A percentile compares a stretch with the other conserved stretches of the same genome.
phyloP scores from a whole-genome alignment of 305 asterid species.

The Fraxinus latifolia region DNA sequence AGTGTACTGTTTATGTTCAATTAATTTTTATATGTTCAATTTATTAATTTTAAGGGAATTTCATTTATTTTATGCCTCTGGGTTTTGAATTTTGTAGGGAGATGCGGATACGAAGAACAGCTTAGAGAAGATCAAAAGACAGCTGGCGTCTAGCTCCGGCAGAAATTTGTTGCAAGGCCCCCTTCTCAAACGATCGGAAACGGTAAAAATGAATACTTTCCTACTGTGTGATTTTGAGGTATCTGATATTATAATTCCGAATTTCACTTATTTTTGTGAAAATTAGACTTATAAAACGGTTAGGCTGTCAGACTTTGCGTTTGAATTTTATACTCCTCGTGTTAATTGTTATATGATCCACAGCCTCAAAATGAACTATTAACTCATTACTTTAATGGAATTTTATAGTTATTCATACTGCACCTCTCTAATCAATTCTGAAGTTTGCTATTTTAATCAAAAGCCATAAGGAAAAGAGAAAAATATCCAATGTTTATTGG shows the following conservation, averaged over 20 bases:
- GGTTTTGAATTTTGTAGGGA: slow-evolving; percentile 45
- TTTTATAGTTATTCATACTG: not conserved
- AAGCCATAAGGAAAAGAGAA: not conserved
- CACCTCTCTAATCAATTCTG: not conserved
- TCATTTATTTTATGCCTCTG: slow-evolving; percentile 19
- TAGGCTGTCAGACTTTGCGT: not conserved
- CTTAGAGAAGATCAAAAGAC: slow-evolving; percentile 96
- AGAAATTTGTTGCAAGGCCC: slow-evolving; percentile 92
- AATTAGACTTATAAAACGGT: not conserved
- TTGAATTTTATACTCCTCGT: not conserved
- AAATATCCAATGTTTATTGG: not conserved
- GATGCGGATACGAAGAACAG: slow-evolving; percentile 77
- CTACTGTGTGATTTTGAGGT: not conserved
- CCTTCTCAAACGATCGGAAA: slow-evolving; percentile 96
- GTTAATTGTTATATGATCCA: not conserved
- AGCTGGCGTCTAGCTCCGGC: slow-evolving; percentile 91
- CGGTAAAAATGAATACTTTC: slow-evolving; percentile 41
- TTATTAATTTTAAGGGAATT: slow-evolving; percentile 4
- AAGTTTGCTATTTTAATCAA: not conserved
- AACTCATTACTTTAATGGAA: not conserved
- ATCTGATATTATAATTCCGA: not conserved
- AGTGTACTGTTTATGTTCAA: slow-evolving; percentile 20
- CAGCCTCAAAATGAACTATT: not conserved
- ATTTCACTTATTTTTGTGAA: not conserved
- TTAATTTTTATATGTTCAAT: not conserved